A percentile compares a stretch with the other conserved stretches of the same genome.
Evolutionary conservation across 352 stramenopile genomes (phyloP).

Genomic region (Globisporangium megalacanthum): DNA sequence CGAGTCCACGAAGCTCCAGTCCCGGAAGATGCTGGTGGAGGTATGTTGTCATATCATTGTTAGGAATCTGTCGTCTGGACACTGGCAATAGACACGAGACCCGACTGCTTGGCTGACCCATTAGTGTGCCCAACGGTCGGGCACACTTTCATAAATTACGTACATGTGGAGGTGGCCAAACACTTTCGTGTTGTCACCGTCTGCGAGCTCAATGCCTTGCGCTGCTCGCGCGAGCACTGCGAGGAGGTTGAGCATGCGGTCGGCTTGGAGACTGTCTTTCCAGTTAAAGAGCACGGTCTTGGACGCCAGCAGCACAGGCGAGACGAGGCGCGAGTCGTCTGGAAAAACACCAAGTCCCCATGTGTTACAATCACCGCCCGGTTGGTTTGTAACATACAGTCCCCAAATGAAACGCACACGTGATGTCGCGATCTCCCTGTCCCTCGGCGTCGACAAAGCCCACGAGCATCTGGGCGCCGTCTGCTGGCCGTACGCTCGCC

Average conservation of each 20-base stretch:
- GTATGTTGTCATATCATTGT: not conserved
- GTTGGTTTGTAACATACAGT: not conserved
- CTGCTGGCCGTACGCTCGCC: constrained; percentile 21
- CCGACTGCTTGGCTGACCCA: no score
- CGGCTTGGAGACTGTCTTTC: constrained; percentile 83
- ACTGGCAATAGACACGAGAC: not conserved
- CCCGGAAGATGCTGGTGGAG: constrained; percentile 65
- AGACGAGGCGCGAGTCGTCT: constrained; percentile 82
- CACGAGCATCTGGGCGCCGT: constrained; percentile 47
- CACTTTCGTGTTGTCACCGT: constrained; percentile 74
- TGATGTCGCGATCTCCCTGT: constrained; percentile 83
- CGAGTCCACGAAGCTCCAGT: constrained; percentile 86
- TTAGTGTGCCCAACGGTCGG: no score
- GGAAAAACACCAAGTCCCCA: not conserved
- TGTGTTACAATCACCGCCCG: not conserved
- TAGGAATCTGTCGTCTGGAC: no score
- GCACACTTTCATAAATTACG: constrained; percentile 9
- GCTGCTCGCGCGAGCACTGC: constrained; percentile 73
- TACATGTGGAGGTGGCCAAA: constrained; percentile 88
- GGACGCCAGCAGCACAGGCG: constrained; percentile 74
- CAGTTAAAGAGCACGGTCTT: constrained; percentile 89
- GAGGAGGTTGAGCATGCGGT: constrained; percentile 82
- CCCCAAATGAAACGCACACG: constrained; percentile 25
- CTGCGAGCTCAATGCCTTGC: constrained; percentile 73
- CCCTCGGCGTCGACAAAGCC: constrained; percentile 84